These are phyloP conservation scores for Russula sp. DNA, from an alignment of 768 basidiomycete genomes.

Conservation along the genomic window DNA sequence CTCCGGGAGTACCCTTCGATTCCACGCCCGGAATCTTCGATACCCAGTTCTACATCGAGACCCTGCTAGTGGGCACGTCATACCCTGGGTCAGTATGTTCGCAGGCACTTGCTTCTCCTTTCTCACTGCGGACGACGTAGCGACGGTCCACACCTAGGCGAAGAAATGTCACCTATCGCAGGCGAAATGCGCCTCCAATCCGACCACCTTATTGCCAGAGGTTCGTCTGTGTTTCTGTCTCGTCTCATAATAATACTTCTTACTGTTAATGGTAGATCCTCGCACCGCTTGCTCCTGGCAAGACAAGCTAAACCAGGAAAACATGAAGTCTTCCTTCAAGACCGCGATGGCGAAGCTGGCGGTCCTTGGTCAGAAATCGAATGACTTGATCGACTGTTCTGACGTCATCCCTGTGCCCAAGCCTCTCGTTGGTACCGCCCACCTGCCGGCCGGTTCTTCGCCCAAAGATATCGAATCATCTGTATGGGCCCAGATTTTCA, in stretches of 20 bases:
- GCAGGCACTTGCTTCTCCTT: background rate
- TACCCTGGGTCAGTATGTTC: conserved; percentile 29
- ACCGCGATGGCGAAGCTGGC: conserved; percentile 30
- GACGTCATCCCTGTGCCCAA: conserved; percentile 16
- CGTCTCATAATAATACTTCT: background rate
- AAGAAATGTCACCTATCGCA: conserved; percentile 29
- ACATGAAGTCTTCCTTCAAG: conserved; percentile 28
- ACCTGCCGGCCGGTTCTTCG: conserved; percentile 13
- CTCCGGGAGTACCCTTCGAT: conserved; percentile 33
- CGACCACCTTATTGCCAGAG: conserved; percentile 30
- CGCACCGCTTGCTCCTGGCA: conserved; percentile 35
- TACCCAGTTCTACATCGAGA: conserved; percentile 35
- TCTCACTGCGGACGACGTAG: conserved; percentile 6
- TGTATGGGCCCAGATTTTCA: background rate
- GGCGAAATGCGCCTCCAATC: conserved; percentile 35
- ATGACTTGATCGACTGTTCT: conserved; percentile 24
- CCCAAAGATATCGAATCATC: background rate
- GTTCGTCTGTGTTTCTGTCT: background rate
- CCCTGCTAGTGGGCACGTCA: conserved; percentile 26
- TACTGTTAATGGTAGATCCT: conserved; percentile 21
- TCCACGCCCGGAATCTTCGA: conserved; percentile 29
- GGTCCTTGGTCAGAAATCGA: conserved; percentile 28
- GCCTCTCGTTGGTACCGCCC: background rate
- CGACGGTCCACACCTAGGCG: conserved; percentile 29
- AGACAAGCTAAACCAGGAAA: conserved; percentile 30